Conservation (phyloP, 139 green algal genomes). For the Picochlorum sp. region DNA sequence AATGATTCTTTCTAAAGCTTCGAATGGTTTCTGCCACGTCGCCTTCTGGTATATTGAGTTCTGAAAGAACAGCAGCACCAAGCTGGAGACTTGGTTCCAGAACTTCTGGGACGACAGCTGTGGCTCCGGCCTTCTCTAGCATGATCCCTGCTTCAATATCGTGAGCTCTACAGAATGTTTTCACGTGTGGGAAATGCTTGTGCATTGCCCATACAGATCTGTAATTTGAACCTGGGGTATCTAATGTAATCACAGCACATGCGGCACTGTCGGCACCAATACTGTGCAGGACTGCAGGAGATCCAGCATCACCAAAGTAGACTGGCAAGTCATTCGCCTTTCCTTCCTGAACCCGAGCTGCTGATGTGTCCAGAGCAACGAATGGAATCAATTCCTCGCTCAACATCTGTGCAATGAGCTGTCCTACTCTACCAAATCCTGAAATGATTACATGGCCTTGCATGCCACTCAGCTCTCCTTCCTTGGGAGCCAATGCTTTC, state of each 20-base stretch:
- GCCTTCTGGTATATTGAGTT: conserved; percentile 69
- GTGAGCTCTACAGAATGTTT: conserved; percentile 94
- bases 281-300: conserved; percentile 59
- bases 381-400: conserved; percentile 93
- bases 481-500: conserved; percentile 61
- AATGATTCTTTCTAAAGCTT: conserved; percentile 49
- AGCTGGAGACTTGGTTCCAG: conserved; percentile 95
- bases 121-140: conserved; percentile 92
- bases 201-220: conserved; percentile 87
- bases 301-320: conserved; percentile 96
- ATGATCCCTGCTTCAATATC: conserved; percentile 81
- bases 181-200: conserved; percentile 78
- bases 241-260: conserved; percentile 88
- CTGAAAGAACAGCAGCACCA: conserved; percentile 74
- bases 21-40: conserved; percentile 70
- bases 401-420: conserved; percentile 91
- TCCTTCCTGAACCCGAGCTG: conserved; percentile 61
- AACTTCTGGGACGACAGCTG: conserved; percentile 92
- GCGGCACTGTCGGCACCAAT: conserved; percentile 71
- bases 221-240: conserved; percentile 78
- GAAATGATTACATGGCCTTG: conserved; percentile 89
- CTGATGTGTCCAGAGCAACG: conserved; percentile 85
- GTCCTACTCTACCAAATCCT: conserved; percentile 80
- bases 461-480: conserved; percentile 66
- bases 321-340: conserved; percentile 83